These are phyloP conservation scores for Vickermania ingenoplastis DNA, from an alignment of 208 protist species.

Conservation along the genomic window DNA sequence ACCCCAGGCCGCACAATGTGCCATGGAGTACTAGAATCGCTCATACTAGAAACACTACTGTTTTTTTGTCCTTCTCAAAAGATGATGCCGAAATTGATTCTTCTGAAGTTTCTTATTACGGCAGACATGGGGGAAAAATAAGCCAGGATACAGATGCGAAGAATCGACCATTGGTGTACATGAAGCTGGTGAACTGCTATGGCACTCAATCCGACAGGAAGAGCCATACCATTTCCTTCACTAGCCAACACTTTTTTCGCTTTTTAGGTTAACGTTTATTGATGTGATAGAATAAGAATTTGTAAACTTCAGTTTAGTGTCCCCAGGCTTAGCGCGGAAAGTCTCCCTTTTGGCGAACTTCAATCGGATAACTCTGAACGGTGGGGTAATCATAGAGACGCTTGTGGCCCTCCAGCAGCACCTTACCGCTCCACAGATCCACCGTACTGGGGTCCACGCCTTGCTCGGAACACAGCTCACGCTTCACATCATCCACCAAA, in stretches of 20 bases:
- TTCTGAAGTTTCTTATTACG: neutral
- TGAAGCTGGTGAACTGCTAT: no score
- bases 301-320: no score
- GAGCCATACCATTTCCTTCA: no score
- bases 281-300: no score
- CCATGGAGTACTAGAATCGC: no score
- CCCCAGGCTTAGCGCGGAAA: conserved; percentile 54
- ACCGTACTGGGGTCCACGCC: conserved; percentile 68
- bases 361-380: conserved; percentile 83
- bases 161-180: no score
- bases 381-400: conserved; percentile 86
- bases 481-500: conserved; percentile 80
- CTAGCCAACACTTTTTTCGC: no score
- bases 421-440: conserved; percentile 84
- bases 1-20: no score
- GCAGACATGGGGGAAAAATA: neutral
- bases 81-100: conserved; percentile 9
- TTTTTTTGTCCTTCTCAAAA: no score
- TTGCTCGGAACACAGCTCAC: conserved; percentile 74
- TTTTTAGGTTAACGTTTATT: no score
- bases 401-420: conserved; percentile 79
- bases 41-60: no score
- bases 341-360: conserved; percentile 88
- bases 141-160: conserved; percentile 3
- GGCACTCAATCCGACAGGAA: no score